Conservation (phyloP, 352 stramenopile species). For the Pythium dissimile region DNA sequence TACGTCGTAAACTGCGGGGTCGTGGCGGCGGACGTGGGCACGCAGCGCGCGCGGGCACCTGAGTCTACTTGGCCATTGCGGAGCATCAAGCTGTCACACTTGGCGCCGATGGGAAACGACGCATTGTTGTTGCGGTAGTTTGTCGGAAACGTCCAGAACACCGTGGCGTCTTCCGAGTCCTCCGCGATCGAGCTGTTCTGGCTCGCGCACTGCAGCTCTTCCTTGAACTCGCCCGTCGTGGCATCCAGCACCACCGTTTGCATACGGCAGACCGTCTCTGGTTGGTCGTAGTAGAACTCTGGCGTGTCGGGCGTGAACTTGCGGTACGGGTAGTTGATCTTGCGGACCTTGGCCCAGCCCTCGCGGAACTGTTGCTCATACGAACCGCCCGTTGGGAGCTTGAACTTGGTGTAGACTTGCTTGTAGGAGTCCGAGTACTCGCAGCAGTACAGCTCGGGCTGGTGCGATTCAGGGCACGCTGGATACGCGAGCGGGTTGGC, state of each 20-base stretch:
- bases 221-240: slow-evolving; percentile 12
- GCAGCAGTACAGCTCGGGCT: slow-evolving; percentile 29
- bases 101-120: slow-evolving; percentile 52
- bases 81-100: slow-evolving; percentile 47
- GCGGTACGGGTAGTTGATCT: slow-evolving; percentile 28
- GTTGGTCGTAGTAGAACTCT: slow-evolving; percentile 49
- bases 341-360: slow-evolving; percentile 19
- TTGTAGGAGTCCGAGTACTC: slow-evolving; percentile 19
- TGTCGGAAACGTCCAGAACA: slow-evolving; percentile 52
- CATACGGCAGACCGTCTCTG: slow-evolving; percentile 45
- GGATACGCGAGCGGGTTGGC: slow-evolving; percentile 14
- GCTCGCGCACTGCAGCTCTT: slow-evolving; percentile 21
- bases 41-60: slow-evolving; percentile 28
- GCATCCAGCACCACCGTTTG: slow-evolving; percentile 25
- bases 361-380: slow-evolving; percentile 16
- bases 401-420: slow-evolving; percentile 31
- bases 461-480: slow-evolving; percentile 27
- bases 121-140: slow-evolving; percentile 73
- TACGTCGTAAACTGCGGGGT: slow-evolving; percentile 55
- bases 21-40: slow-evolving; percentile 9
- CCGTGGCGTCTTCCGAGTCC: slow-evolving; percentile 38
- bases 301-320: slow-evolving; percentile 41
- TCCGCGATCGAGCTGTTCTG: slow-evolving; percentile 46
- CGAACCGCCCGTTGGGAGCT: slow-evolving; percentile 14
- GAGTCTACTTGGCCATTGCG: slow-evolving; percentile 29